A percentile compares a stretch with the other conserved stretches of the same genome.
phyloP scores from a whole-genome alignment of 441 rosid species.

The Hura crepitans region DNA sequence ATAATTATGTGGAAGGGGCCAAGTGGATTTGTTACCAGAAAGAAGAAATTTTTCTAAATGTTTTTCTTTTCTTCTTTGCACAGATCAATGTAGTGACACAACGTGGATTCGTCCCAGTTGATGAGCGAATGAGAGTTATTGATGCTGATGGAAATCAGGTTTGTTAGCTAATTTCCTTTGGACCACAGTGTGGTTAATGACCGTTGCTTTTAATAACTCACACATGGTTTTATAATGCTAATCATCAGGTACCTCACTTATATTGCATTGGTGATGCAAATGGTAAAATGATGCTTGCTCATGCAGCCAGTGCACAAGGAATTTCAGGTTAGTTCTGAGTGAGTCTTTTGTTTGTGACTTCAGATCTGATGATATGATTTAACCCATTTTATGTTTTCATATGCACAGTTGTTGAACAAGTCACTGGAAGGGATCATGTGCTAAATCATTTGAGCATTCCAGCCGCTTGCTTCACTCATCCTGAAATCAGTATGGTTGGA shows the following conservation, averaged over 20 bases:
- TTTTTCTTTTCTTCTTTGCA: constrained; percentile 7
- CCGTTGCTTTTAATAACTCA: constrained; percentile 6
- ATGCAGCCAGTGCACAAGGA: constrained; percentile 99
- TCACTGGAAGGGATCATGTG: constrained; percentile 84
- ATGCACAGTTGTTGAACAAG: constrained; percentile 83
- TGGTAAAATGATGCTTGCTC: constrained; percentile 99
- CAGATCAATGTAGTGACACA: constrained; percentile 87
- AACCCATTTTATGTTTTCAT: constrained; percentile 19
- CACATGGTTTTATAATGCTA: constrained; percentile 7
- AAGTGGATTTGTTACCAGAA: constrained; percentile 5
- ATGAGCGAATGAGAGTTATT: constrained; percentile 79
- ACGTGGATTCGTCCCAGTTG: constrained; percentile 89
- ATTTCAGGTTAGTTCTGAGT: constrained; percentile 62
- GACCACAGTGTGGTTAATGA: not conserved
- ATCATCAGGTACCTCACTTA: constrained; percentile 62
- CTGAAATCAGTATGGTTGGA: constrained; percentile 99
- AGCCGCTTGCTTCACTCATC: constrained; percentile 99
- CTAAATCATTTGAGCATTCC: constrained; percentile 93
- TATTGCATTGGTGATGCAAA: constrained; percentile 92
- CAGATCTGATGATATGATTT: constrained; percentile 10
- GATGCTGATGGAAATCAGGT: constrained; percentile 84
- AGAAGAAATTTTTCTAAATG: constrained; percentile 6
- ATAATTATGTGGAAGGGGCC: constrained; percentile 9
- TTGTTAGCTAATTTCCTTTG: constrained; percentile 13
- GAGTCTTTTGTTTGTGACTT: not conserved